Base-by-base conservation (phyloP, 2,329 filamentous ascomycete genomes). In the Teratosphaeria nubilosa region DNA sequence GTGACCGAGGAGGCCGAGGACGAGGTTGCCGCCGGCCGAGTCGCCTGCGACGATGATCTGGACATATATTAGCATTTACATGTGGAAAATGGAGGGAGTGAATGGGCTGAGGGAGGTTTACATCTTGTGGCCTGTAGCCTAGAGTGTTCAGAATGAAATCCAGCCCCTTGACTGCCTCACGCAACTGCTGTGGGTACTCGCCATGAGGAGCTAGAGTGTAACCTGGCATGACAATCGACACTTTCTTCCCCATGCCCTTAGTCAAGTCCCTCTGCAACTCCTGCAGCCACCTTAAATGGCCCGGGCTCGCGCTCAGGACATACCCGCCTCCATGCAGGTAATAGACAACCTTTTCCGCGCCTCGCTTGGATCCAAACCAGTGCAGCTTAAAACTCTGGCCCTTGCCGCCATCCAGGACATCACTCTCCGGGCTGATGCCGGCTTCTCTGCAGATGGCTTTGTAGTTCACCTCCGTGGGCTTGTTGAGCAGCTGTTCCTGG, bases 311-410 rank as follows among this genome's bases (percentile, higher is more conserved):
- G 2, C 81, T 74, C 7, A 82, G 58, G 2, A 76, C 76, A 64
- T 82, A 86, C 5, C 83, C 83, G 51, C 83, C 83, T 16, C 77
- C 78, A 61, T 80, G 77, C 56, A 77, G 76, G 63, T 77, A 80
- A 1, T 80, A 62, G 9, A 80, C 66, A 2, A 76, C 59, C 50
- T 76, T 77, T 51, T 74, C 68, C 0, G 74, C 68, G 13, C 62
- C 63, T 3, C 24, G 13, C 51, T 66, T 69, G 25, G 66, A 60
- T 5, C 78, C 78, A 3, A 80, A 66, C 78, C 78, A 80, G 61
- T 78, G 74, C 0, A 77, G 73, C 57, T 74, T 72, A 11, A 74
- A 69, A 13, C 16, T 9, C 41, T 48, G 5, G 30, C 31, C 24
- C 22, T 20, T 37, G 7, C 78, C 77, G 20, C 76, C 76, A 54